Percentiles rank a stretch among this genome's conserved stretches.
phyloP scores from a whole-genome alignment of 257 asterid species.

The Jasminum sambac region DNA sequence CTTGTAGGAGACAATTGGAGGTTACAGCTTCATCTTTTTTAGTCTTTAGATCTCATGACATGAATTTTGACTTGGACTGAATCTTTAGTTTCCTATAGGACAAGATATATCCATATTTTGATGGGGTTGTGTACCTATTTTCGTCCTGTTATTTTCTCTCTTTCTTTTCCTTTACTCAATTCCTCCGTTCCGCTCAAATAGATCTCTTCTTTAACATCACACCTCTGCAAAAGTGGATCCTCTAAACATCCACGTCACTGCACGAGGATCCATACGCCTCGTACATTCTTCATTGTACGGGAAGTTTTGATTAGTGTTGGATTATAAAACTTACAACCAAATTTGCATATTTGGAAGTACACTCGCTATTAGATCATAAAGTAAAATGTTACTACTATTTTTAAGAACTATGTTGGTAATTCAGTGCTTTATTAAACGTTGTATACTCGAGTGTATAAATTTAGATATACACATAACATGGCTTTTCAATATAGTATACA shows the following conservation, averaged over 20 bases:
- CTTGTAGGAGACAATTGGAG: conserved; percentile 61
- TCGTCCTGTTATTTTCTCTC: conserved; percentile 5
- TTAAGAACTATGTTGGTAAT: no score
- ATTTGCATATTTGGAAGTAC: no score
- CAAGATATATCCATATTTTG: background rate
- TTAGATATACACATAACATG: no score
- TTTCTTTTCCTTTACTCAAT: conserved; percentile 55
- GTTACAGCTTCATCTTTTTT: conserved; percentile 40
- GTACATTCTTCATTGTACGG: no score
- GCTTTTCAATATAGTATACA: no score
- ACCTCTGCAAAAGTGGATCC: conserved; percentile 37
- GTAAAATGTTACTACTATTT: no score
- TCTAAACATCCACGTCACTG: conserved; percentile 28
- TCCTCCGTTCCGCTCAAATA: conserved; percentile 28
- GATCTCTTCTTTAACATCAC: conserved; percentile 41
- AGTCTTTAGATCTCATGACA: conserved; percentile 16
- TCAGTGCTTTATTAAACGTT: no score
- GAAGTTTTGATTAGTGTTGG: no score
- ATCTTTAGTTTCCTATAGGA: background rate
- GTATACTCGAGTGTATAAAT: no score
- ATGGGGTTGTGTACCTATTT: conserved; percentile 3
- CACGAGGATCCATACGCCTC: conserved; percentile 19
- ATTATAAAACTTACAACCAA: no score
- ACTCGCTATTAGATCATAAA: no score
- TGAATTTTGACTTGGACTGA: conserved; percentile 27